These are phyloP conservation scores for Ceratobasidium sp. DNA, from an alignment of 1,284 basidiomycete species.

Conservation along the genomic window DNA sequence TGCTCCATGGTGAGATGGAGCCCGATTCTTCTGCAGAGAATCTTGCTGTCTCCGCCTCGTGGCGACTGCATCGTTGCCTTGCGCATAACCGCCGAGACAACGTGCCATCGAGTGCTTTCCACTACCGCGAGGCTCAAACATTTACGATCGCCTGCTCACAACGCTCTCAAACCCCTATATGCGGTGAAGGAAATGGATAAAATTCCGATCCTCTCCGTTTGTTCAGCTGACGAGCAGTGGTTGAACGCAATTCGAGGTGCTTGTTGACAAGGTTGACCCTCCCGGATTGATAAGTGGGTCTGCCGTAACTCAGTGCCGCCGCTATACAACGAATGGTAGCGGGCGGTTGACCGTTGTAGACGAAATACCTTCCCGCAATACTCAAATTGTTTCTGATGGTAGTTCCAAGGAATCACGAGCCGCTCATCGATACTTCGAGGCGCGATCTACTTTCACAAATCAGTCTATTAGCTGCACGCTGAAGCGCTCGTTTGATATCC, in stretches of 20 bases:
- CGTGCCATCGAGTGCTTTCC: background rate
- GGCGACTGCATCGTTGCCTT: background rate
- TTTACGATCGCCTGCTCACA: background rate
- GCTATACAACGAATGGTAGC: background rate
- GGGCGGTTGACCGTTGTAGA: background rate
- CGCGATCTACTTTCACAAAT: background rate
- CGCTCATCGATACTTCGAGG: background rate
- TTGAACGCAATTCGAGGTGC: background rate
- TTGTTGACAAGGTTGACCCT: background rate
- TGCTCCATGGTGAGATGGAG: background rate
- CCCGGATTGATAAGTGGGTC: background rate
- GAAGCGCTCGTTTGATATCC: background rate
- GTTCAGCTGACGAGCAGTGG: background rate
- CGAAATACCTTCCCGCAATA: background rate
- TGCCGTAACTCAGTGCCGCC: background rate
- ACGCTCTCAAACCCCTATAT: background rate
- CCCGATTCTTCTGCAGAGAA: background rate
- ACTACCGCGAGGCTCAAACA: background rate
- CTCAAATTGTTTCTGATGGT: background rate
- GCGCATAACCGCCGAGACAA: background rate
- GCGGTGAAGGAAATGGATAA: background rate
- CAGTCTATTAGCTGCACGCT: background rate
- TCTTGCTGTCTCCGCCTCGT: background rate
- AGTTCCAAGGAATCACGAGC: background rate
- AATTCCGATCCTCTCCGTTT: background rate